Evolutionary conservation across 2,329 filamentous ascomycete species (phyloP), one percentile per base, ranked within the genome.

Genomic region (Arthrobotrys musiformis): DNA sequence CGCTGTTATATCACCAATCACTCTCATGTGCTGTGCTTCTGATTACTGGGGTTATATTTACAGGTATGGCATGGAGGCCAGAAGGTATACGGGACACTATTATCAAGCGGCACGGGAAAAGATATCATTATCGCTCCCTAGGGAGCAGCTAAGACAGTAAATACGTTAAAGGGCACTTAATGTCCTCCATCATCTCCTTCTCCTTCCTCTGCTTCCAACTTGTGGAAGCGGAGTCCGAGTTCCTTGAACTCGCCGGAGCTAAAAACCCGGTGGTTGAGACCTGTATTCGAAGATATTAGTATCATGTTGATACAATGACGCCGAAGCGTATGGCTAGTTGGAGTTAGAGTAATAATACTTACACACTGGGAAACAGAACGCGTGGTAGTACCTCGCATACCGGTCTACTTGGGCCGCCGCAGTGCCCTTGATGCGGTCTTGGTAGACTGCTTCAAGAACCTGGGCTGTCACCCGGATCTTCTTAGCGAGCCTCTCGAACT

Each of bases 201-300:
- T 17, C 22, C 26, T 22, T 13, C 35, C 37, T 30, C 30, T 3
- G 19, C 52, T 48, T 15, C 35, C 33, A 1, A 0, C 1, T 37
- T 9, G 2, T 42, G 50, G 19, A 61, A n/a, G 19, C 61, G 52
- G 28, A 73, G 50, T 24, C 44, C 40, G 22, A 73, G 37, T n/a
- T 19, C 33, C 15, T 22, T 9, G 17, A 56, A 33, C 48, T 76
- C 70, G 11, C 48, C 19, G 7, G 46, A 28, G 28, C 64, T 69
- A 15, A 76, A 76, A n/a, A 67, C 70, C 13, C 26, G 22, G 37
- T 76, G 70, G n/a, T 63, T 48, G 15, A 76, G 33, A 33, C 70
- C 70, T 76, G 33, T 19, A 11, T 44, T 0, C n/a, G n/a, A n/a
- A 11, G 40, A 5, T 11, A 30, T 69, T 33, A 46, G 28, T 50